These are phyloP conservation scores for Dimargaris xerosporica DNA, from an alignment of 192 early-diverging fungal species.

Conservation along the genomic window DNA sequence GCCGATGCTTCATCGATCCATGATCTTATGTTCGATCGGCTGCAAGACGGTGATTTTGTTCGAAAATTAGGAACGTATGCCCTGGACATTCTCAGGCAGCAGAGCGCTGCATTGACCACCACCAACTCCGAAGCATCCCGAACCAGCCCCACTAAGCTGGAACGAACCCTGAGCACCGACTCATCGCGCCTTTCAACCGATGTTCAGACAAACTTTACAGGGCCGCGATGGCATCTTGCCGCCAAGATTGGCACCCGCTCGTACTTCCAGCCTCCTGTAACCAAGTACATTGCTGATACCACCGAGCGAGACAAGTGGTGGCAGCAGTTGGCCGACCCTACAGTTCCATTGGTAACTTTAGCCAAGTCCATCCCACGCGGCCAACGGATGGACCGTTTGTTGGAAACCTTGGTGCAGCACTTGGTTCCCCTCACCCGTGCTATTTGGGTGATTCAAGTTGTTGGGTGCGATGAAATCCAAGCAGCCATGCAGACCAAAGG, in stretches of 20 bases:
- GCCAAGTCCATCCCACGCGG: constrained; percentile 19
- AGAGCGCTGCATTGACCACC: constrained; percentile 17
- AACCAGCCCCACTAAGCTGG: neutral
- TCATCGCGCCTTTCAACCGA: neutral
- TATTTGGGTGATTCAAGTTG: constrained; percentile 53
- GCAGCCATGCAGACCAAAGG: constrained; percentile 7
- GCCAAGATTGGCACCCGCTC: constrained; percentile 4
- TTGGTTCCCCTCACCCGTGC: constrained; percentile 45
- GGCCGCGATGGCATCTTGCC: constrained; percentile 8
- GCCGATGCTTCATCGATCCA: constrained; percentile 24
- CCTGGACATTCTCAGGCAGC: constrained; percentile 17
- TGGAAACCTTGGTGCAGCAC: constrained; percentile 34
- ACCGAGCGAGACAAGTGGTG: constrained; percentile 24
- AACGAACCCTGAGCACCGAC: neutral
- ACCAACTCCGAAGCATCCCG: neutral
- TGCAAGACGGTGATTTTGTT: constrained; percentile 23
- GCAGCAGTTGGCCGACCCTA: constrained; percentile 21
- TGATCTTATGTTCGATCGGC: constrained; percentile 20
- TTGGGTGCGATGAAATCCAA: constrained; percentile 44
- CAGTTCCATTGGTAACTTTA: constrained; percentile 21
- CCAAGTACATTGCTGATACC: constrained; percentile 15
- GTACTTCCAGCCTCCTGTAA: constrained; percentile 17
- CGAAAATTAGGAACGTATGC: constrained; percentile 26
- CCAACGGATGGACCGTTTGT: constrained; percentile 41
- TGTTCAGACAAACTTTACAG: neutral